Evolutionary conservation across 805 yeast species (phyloP).

Genomic region (Sugiyamaella smithiae): DNA sequence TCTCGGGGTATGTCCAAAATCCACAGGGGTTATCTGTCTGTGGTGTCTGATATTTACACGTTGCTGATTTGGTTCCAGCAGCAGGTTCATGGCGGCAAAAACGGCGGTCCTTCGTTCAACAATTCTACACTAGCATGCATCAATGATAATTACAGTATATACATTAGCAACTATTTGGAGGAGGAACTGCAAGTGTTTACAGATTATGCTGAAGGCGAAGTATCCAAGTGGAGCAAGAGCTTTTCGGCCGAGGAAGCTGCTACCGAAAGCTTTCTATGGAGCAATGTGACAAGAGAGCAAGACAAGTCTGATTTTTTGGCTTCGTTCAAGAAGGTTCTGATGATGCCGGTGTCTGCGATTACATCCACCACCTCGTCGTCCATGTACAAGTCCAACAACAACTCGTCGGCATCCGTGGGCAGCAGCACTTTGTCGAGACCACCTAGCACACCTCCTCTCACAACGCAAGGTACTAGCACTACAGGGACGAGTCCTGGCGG

Average conservation of each 20-base stretch:
- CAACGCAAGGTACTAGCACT: neutral
- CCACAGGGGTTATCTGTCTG: conserved; percentile 32
- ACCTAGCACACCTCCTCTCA: neutral
- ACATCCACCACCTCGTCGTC: conserved; percentile 5
- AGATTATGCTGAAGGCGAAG: conserved; percentile 27
- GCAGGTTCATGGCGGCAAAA: conserved; percentile 24
- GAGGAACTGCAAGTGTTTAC: conserved; percentile 32
- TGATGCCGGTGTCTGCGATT: conserved; percentile 34
- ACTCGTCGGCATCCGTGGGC: conserved; percentile 10
- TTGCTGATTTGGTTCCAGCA: conserved; percentile 22
- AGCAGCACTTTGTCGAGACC: neutral
- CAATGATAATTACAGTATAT: conserved; percentile 26
- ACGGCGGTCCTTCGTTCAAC: conserved; percentile 40
- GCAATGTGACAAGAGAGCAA: conserved; percentile 43
- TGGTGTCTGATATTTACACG: conserved; percentile 40
- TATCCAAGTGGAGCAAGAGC: conserved; percentile 32
- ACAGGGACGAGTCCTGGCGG: neutral
- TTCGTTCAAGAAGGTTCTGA: conserved; percentile 49
- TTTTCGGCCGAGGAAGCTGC: conserved; percentile 47
- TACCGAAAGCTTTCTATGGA: conserved; percentile 46
- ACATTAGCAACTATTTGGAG: conserved; percentile 31
- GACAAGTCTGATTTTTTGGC: conserved; percentile 52
- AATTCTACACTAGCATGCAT: conserved; percentile 24
- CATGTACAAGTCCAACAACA: conserved; percentile 1
- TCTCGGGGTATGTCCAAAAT: neutral